phyloP scores from a whole-genome alignment of 129 eudicot species.

The carrot (Daucus carota) region DNA sequence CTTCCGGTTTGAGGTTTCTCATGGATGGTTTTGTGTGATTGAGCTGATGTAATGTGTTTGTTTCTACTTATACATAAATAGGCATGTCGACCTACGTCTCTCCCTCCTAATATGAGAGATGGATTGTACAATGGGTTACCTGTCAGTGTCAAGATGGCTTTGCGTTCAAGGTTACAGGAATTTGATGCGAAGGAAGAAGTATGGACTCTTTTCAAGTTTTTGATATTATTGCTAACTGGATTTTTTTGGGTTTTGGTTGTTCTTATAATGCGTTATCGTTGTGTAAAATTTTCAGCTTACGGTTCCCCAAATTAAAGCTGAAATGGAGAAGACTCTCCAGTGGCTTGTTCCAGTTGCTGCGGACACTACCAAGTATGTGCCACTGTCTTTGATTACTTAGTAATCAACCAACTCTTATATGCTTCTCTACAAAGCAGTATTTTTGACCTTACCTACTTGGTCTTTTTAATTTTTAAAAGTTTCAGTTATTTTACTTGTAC shows the following conservation, averaged over 20 bases:
- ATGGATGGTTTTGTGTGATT: not conserved
- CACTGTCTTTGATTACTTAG: not conserved
- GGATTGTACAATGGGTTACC: constrained; percentile 73
- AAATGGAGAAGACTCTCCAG: constrained; percentile 85
- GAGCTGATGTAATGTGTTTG: not conserved
- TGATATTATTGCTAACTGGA: not conserved
- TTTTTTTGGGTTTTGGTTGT: not conserved
- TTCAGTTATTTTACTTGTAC: not conserved
- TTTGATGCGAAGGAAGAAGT: constrained; percentile 61
- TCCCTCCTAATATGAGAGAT: constrained; percentile 78
- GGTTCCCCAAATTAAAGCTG: constrained; percentile 82
- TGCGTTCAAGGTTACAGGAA: constrained; percentile 51
- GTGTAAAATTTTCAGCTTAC: constrained; percentile 46
- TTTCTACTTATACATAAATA: constrained; percentile 5
- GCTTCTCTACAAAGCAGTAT: not conserved
- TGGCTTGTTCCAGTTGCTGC: constrained; percentile 95
- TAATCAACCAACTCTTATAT: not conserved
- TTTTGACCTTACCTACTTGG: not conserved
- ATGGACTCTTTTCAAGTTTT: constrained; percentile 7
- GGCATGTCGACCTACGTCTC: constrained; percentile 84
- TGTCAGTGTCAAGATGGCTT: constrained; percentile 49
- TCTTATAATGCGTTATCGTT: too few relatives aligned
- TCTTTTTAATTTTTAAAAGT: not conserved
- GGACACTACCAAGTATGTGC: constrained; percentile 70
- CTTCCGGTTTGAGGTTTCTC: constrained; percentile 2